Evolutionary conservation across 805 yeast genomes (phyloP), one percentile per base, ranked within the genome.

Genomic region (Blastobotrys parvus): DNA sequence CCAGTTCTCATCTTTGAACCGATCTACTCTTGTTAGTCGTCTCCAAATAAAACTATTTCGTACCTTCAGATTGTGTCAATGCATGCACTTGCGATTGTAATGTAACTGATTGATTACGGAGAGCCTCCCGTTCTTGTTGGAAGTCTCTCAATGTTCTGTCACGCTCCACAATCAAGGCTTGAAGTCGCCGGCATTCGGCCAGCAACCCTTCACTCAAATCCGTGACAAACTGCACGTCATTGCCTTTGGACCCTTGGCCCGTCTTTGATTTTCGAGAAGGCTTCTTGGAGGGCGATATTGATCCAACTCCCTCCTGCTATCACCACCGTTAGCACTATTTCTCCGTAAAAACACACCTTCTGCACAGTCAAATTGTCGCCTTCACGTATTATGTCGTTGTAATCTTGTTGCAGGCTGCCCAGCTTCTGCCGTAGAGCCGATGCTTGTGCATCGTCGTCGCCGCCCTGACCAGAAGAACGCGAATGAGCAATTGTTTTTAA

Each of bases 1-100:
- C 69, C 69, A 64, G 38, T 63, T 60, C 33, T 60, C 65, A 18
- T 61, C 64, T 31, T 58, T 55, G 46, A 49, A 52, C 8, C 52
- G 48, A 27, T 62, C 65, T 41, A 36, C 22, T 13, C 41, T 44
- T 18, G 34, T 38, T 20, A 35, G 42, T 38, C 5, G 45, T 35
- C 3, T 20, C 23, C 15, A 19, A 13, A 7, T 20, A 18, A 20
- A 4, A 5, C 23, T 13, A 34, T 20, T 38, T 29, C 47, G 17
- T 35, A 42, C 54, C 52, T 38, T 57, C 60, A 1, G 57, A 42
- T 31, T 45, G 53, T 21, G 48, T 45, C 17, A 53, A 43, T 4
- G 47, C 44, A 7, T 46, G 47, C 19, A 49, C 45, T 31, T 47
- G 33, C n/a, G 44, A 45, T 36, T 55, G 54, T 20, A 57, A 42